These are phyloP conservation scores for Debaryomycetaceae sp. DNA, from an alignment of 1,139 yeast genomes.

Conservation along the genomic window DNA sequence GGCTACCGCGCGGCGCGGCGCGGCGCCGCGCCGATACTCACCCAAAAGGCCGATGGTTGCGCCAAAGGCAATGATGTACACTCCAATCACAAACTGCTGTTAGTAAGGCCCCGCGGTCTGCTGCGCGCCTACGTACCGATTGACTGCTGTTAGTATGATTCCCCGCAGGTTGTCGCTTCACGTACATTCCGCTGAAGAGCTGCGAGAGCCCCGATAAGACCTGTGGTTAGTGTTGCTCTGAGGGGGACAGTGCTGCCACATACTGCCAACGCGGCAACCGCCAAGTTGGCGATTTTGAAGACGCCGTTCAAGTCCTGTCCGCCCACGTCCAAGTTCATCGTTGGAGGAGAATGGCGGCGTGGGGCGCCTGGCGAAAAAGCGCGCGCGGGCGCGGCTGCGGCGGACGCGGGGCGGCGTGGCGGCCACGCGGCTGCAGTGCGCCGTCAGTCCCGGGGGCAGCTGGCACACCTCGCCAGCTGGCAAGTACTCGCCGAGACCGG, in stretches of 20 bases:
- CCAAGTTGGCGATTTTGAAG: constrained; percentile 61
- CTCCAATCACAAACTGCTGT: constrained; percentile 49
- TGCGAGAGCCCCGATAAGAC: constrained; percentile 56
- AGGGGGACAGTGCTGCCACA: constrained; percentile 17
- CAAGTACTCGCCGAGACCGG: no score
- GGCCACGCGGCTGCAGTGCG: no score
- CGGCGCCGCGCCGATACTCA: no score
- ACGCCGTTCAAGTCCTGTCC: constrained; percentile 42
- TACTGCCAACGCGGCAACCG: constrained; percentile 59
- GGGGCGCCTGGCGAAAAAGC: no score
- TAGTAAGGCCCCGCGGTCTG: constrained; percentile 12
- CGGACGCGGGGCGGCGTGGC: no score
- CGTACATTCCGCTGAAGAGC: constrained; percentile 51
- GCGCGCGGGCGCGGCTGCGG: no score
- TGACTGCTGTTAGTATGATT: constrained; percentile 15
- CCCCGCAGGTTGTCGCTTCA: constrained; percentile 1
- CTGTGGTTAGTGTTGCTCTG: constrained; percentile 17
- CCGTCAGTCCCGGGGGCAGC: no score
- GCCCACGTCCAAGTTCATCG: constrained; percentile 22
- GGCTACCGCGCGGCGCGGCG: background rate
- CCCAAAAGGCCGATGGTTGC: constrained; percentile 50
- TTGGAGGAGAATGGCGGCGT: no score
- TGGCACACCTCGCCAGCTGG: no score
- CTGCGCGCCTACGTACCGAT: constrained; percentile 13
- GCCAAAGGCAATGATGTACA: constrained; percentile 55